Base-by-base conservation (phyloP, 192 early-diverging fungal species). In the Coemansia sp. region DNA sequence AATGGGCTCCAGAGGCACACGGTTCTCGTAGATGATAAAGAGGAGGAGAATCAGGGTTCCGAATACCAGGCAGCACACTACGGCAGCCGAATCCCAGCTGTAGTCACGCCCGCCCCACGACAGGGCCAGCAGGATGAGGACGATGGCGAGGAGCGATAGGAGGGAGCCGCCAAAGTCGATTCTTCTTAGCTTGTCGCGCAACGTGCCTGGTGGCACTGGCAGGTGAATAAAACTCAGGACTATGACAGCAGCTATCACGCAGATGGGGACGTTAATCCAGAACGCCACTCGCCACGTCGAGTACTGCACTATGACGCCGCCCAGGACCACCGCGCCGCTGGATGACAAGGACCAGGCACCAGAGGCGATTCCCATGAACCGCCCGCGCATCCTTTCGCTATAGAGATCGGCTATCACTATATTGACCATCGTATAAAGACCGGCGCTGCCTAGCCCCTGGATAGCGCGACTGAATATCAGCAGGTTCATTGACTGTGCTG, bases 261-360 rank as follows among this genome's bases (percentile, higher is more conserved):
- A 73, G 55, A 95, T 61, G 34, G 92, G 92, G 4, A 95, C 63
- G 75, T 92, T 94, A 73, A 94, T 89, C 79, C 85, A 95, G 65
- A 93, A 93, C 55, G 87, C 87, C 70, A 87, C 88, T 26, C 79
- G 78, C 88, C 88, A 89, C 28, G 72, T 77, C 61, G 77, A 66
- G 48, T 83, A 75, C 53, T 91, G 90, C 4, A 88, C 86, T 48
- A 94, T 90, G 16, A 83, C 83, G n/a, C 90, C 89, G 65, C 90
- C 89, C 18, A 92, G 55, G 2, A 93, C 72, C 25, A 91, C 91
- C 1, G 88, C 93, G 36, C 89, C 64, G 14, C 90, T 85, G 1
- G 83, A 84, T 0, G 88, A 76, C 26, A 87, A 25, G 34, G 64
- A 88, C 58, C 84, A 90, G 3, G 87, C 77, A 18, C 82, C 85